A percentile compares a stretch with the other conserved stretches of the same genome.
phyloP scores from a whole-genome alignment of 2,329 filamentous ascomycete genomes.

The Acephala macrosclerotiorum region DNA sequence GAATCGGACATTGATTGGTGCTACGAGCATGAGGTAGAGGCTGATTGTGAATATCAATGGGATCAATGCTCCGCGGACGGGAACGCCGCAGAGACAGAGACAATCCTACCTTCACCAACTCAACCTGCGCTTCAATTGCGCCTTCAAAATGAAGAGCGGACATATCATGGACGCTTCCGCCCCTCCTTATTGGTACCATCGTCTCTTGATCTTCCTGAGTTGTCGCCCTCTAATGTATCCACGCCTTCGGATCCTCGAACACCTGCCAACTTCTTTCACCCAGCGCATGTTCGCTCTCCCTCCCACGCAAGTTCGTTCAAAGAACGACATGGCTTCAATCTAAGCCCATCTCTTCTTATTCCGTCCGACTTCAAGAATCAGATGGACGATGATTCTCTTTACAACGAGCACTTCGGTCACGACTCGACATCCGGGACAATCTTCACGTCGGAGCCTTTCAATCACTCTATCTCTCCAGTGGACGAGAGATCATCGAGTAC shows the following conservation, averaged over 20 bases:
- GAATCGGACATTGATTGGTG: constrained; percentile 76
- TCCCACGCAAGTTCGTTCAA: constrained; percentile 61
- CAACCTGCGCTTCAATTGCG: constrained; percentile 33
- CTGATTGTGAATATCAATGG: constrained; percentile 72
- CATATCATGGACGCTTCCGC: constrained; percentile 41
- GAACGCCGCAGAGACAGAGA: constrained; percentile 39
- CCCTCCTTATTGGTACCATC: constrained; percentile 42
- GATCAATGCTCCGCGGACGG: constrained; percentile 62
- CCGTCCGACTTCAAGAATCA: constrained; percentile 65
- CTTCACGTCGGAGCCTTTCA: constrained; percentile 37
- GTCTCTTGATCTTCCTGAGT: constrained; percentile 39
- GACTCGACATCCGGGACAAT: constrained; percentile 34
- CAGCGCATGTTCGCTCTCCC: constrained; percentile 35
- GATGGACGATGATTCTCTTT: constrained; percentile 49
- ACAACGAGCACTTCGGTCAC: constrained; percentile 38
- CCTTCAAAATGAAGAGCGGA: constrained; percentile 37
- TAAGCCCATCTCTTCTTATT: constrained; percentile 69
- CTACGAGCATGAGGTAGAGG: constrained; percentile 73
- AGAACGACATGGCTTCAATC: constrained; percentile 64
- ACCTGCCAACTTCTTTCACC: constrained; percentile 36
- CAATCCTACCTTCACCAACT: constrained; percentile 21
- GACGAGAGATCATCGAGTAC: constrained; percentile 42
- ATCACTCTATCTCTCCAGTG: constrained; percentile 38
- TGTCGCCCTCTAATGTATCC: constrained; percentile 42
- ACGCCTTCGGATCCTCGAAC: constrained; percentile 37